Conservation (phyloP, 1,139 yeast genomes). For the Magnusiomyces clavatus region DNA sequence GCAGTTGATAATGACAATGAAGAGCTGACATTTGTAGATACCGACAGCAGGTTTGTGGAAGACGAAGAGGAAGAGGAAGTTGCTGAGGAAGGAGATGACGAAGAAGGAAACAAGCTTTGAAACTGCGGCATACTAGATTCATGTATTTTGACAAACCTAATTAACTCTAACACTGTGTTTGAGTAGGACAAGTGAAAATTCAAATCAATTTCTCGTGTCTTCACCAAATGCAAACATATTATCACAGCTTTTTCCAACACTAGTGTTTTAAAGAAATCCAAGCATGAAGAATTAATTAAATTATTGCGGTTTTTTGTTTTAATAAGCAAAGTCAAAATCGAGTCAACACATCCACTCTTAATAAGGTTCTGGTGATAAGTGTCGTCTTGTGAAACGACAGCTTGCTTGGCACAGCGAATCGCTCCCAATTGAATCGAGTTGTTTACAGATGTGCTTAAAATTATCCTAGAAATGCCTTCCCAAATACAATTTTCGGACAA, state of each 20-base stretch:
- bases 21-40: background rate
- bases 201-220: too few relatives aligned
- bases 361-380: conserved; percentile 38
- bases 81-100: too few relatives aligned
- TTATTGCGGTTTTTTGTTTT: conserved; percentile 49
- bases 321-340: conserved; percentile 44
- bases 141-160: too few relatives aligned
- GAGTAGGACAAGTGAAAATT: too few relatives aligned
- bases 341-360: conserved; percentile 44
- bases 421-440: conserved; percentile 50
- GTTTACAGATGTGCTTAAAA: conserved; percentile 36
- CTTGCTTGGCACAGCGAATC: conserved; percentile 23
- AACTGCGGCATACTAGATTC: too few relatives aligned
- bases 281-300: conserved; percentile 66
- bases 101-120: too few relatives aligned
- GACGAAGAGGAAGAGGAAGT: too few relatives aligned
- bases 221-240: too few relatives aligned
- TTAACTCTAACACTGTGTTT: too few relatives aligned
- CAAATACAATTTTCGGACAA: conserved; percentile 50
- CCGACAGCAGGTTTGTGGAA: background rate
- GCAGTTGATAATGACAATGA: background rate
- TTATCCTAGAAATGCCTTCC: conserved; percentile 44
- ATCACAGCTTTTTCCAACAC: too few relatives aligned
- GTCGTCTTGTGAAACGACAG: conserved; percentile 1
- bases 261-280: conserved; percentile 36